Percentiles rank a stretch among this genome's conserved stretches.
These are phyloP conservation scores for Pseudogymnoascus pannorum DNA, from an alignment of 2,329 filamentous ascomycete genomes.

Conservation along the genomic window DNA sequence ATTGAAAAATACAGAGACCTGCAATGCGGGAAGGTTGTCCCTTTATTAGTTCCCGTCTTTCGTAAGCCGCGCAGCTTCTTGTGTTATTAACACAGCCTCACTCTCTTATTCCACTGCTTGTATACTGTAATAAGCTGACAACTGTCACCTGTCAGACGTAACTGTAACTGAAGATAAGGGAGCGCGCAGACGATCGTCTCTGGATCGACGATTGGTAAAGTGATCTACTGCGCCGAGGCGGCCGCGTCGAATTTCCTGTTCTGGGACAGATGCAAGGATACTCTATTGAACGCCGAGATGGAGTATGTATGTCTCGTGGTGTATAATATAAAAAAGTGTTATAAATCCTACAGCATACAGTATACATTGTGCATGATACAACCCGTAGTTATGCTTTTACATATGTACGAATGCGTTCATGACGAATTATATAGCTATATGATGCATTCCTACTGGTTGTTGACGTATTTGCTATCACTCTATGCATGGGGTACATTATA, in stretches of 20 bases:
- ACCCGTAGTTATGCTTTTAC: background rate
- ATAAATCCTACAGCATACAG: background rate
- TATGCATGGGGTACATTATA: background rate
- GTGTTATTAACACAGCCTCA: background rate
- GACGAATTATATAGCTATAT: background rate
- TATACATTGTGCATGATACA: background rate
- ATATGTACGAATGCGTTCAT: background rate
- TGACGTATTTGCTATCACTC: background rate
- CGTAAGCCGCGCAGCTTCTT: background rate
- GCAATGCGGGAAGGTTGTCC: background rate
- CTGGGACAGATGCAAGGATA: background rate
- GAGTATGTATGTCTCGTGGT: background rate
- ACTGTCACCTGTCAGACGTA: background rate
- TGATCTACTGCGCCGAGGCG: background rate
- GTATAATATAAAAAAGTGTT: background rate
- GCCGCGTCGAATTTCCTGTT: slow-evolving; percentile 6
- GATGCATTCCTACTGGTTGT: background rate
- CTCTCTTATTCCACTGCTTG: background rate
- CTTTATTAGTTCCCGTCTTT: background rate
- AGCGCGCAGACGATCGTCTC: background rate
- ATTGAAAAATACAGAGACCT: too few species aligned
- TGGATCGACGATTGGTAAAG: background rate
- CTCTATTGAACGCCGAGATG: background rate
- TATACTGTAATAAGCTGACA: background rate
- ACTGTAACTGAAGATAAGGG: background rate